phyloP scores from a whole-genome alignment of 768 basidiomycete species.

The Kwoniella pini region DNA sequence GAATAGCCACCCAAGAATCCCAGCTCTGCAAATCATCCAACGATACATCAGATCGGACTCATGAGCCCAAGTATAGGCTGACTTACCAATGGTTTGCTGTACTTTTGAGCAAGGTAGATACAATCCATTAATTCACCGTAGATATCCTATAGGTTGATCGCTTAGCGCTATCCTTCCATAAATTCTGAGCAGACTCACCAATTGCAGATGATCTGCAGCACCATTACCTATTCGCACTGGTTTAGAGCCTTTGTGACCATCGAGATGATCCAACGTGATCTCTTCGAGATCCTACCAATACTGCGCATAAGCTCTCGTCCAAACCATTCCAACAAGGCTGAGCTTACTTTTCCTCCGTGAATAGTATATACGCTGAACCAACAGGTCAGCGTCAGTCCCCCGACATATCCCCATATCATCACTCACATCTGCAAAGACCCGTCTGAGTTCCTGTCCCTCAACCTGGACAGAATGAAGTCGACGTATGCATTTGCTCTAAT shows the following conservation, averaged over 20 bases:
- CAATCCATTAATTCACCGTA: slow-evolving; percentile 94
- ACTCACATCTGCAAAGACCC: slow-evolving; percentile 86
- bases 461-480: slow-evolving; percentile 83
- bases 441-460: slow-evolving; percentile 79
- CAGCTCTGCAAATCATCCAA: slow-evolving; percentile 33
- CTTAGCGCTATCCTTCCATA: neutral
- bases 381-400: neutral
- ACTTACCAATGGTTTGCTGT: slow-evolving; percentile 60
- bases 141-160: slow-evolving; percentile 93
- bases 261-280: slow-evolving; percentile 78
- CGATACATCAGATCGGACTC: neutral
- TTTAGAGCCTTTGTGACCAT: slow-evolving; percentile 60
- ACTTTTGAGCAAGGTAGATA: slow-evolving; percentile 93
- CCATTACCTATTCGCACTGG: slow-evolving; percentile 80
- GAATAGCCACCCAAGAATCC: slow-evolving; percentile 55
- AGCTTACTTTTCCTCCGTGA: slow-evolving; percentile 63
- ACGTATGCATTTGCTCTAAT: slow-evolving; percentile 66
- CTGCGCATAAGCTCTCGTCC: too few relatives aligned
- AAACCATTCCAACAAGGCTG: too few relatives aligned
- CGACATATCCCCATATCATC: neutral
- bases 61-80: neutral
- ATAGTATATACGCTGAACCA: slow-evolving; percentile 69
- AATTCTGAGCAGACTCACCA: slow-evolving; percentile 59
- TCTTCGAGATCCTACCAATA: slow-evolving; percentile 77
- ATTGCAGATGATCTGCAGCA: slow-evolving; percentile 87